Conservation (phyloP, 495 filamentous ascomycete genomes). For the Daldinia concentrica region DNA sequence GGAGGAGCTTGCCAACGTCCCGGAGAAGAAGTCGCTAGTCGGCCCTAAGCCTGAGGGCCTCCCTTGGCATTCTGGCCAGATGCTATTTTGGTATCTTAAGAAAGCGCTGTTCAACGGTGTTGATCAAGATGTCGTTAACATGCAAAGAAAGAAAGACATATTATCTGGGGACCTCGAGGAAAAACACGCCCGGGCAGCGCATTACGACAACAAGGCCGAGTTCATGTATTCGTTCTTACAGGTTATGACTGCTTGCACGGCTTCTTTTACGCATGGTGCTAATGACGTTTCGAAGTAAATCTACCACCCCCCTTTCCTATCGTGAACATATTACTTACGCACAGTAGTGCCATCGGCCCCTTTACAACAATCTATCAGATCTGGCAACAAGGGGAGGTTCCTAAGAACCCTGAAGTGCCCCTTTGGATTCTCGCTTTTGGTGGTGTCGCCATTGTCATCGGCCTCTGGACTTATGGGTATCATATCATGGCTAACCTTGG, state of each 20-base stretch:
- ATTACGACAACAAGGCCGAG: conserved; percentile 80
- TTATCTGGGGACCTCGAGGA: conserved; percentile 65
- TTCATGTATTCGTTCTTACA: conserved; percentile 81
- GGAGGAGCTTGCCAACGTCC: conserved; percentile 27
- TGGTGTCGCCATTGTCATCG: conserved; percentile 64
- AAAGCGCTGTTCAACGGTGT: conserved; percentile 66
- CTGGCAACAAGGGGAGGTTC: conserved; percentile 63
- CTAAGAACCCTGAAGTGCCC: conserved; percentile 66
- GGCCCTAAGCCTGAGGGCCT: conserved; percentile 50
- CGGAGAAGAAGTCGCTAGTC: conserved; percentile 42
- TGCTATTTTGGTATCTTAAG: conserved; percentile 58
- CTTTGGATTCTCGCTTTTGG: conserved; percentile 73
- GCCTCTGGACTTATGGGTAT: conserved; percentile 77
- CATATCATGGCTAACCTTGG: conserved; percentile 75
- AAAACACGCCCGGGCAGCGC: conserved; percentile 67
- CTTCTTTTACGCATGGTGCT: conserved; percentile 81
- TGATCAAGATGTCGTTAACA: conserved; percentile 65
- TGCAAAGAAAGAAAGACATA: conserved; percentile 47
- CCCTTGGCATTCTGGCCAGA: conserved; percentile 49
- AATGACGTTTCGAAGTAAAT: conserved; percentile 76
- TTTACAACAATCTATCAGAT: conserved; percentile 74
- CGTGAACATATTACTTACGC: not conserved
- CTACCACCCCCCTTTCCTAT: not conserved
- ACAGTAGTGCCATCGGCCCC: conserved; percentile 69
- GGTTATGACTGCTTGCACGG: conserved; percentile 75